phyloP scores from a whole-genome alignment of 2,329 filamentous ascomycete species.

The Neonectria magnoliae region DNA sequence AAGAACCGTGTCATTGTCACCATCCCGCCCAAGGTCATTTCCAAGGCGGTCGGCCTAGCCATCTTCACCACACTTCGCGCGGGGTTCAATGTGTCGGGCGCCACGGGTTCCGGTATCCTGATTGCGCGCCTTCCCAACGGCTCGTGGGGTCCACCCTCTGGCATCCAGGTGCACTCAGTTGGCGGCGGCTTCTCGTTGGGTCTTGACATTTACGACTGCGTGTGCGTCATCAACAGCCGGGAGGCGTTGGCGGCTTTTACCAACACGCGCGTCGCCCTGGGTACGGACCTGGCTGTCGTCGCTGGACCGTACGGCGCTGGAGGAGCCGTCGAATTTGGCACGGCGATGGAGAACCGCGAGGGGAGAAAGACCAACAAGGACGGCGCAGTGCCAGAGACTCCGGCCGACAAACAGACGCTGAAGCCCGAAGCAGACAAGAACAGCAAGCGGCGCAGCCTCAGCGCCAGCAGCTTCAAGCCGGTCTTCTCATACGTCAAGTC shows the following conservation, averaged over 20 bases:
- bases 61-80: conserved; percentile 78
- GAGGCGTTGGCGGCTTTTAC: conserved; percentile 82
- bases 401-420: conserved; percentile 33
- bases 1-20: conserved; percentile 62
- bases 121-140: conserved; percentile 71
- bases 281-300: conserved; percentile 79
- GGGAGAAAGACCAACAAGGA: conserved; percentile 57
- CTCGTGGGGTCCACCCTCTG: conserved; percentile 82
- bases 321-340: conserved; percentile 72
- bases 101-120: conserved; percentile 73
- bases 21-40: conserved; percentile 68
- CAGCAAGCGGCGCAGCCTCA: conserved; percentile 44
- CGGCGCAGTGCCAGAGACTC: conserved; percentile 17
- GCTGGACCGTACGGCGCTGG: conserved; percentile 77
- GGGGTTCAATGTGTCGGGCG: conserved; percentile 72
- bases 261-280: conserved; percentile 77
- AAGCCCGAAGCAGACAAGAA: conserved; percentile 43
- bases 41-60: conserved; percentile 73
- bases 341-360: conserved; percentile 39
- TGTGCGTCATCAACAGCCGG: conserved; percentile 84
- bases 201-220: conserved; percentile 89
- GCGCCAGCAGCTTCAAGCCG: conserved; percentile 48
- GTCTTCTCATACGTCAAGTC: conserved; percentile 84
- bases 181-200: conserved; percentile 84
- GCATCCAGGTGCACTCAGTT: conserved; percentile 82